Percentiles rank a stretch among this genome's conserved stretches.
Conservation (phyloP, 768 basidiomycete genomes). For the Boletus barrowsii region DNA sequence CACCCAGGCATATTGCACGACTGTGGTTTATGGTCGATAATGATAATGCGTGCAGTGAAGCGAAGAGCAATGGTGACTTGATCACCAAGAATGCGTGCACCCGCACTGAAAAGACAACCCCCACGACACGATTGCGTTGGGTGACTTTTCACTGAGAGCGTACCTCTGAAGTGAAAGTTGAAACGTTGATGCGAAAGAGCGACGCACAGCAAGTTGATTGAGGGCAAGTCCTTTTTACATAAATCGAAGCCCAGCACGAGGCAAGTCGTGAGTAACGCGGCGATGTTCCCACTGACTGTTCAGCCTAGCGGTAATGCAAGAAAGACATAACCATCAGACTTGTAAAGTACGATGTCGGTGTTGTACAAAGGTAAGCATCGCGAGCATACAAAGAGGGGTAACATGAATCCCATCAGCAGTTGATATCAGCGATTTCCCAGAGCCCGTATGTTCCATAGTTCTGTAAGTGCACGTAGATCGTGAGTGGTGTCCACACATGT, state of each 20-base stretch:
- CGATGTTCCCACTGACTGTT: too few species aligned
- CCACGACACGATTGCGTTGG: not conserved
- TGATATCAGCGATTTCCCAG: constrained; percentile 21
- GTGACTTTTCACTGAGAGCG: constrained; percentile 2
- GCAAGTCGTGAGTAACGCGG: not conserved
- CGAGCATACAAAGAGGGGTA: not conserved
- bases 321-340: not conserved
- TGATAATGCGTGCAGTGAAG: too few species aligned
- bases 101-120: constrained; percentile 7
- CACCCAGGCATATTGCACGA: not conserved
- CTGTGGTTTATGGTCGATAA: too few species aligned
- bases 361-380: too few species aligned
- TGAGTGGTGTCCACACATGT: not conserved
- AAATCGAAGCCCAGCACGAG: not conserved
- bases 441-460: constrained; percentile 18
- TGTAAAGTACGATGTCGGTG: not conserved
- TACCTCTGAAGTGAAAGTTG: not conserved
- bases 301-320: too few species aligned
- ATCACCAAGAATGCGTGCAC: not conserved
- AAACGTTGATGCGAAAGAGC: not conserved
- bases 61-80: not conserved
- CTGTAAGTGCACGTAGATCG: not conserved
- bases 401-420: constrained; percentile 2
- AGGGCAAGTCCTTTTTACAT: not conserved
- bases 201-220: not conserved